Base-by-base conservation (phyloP, 495 filamentous ascomycete genomes). In the Podospora bellae-mahoneyi region DNA sequence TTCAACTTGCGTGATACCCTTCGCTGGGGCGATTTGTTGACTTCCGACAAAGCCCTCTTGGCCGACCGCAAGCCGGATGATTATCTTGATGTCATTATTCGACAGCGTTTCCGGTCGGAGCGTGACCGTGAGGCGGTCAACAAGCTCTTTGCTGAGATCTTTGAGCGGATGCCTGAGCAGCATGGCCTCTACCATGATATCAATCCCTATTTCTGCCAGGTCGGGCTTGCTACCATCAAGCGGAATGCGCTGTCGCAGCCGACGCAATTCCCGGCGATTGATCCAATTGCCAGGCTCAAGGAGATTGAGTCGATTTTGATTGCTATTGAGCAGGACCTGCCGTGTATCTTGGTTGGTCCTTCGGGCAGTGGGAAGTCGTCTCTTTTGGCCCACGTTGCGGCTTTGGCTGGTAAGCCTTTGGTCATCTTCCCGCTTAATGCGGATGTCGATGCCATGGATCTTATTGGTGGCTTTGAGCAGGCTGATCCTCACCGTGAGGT, bases 381-480 rank as follows among this genome's bases (percentile, higher is more conserved):
- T 4, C 77, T 96, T 2, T 82, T 99, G 20, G 82, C 87, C 54
- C 89, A 93, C 62, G 80, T 97, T n/a, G 94, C 96, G 19, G 87
- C 90, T 44, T 73, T 90, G 30, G 84, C 85, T 64, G 94, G 95
- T 28, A 89, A 89, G 55, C 80, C 86, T 5, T 78, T 97, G 15
- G 84, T 91, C 56, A 89, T 91, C 56, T 88, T 97, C 64, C 86
- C 93, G 13, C 82, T 98, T 72, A 97, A 96, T 76, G 87, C 92
- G 4, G 96, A 98, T 69, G 91, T 94, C 61, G 96, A 99, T 77
- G 92, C 94, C 18, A 97, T 94, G 88, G 96, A 99, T 74, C 84
- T 99, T 26, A 90, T 99, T 64, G 96, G 96, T 70, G 93, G 95
- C 0, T 99, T 96, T 74, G 96, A 98, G 74, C 96, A 99, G 78